Evolutionary conservation across 2,329 filamentous ascomycete species (phyloP), one percentile per base, ranked within the genome.

Genomic region (Fusarium caatingaense): DNA sequence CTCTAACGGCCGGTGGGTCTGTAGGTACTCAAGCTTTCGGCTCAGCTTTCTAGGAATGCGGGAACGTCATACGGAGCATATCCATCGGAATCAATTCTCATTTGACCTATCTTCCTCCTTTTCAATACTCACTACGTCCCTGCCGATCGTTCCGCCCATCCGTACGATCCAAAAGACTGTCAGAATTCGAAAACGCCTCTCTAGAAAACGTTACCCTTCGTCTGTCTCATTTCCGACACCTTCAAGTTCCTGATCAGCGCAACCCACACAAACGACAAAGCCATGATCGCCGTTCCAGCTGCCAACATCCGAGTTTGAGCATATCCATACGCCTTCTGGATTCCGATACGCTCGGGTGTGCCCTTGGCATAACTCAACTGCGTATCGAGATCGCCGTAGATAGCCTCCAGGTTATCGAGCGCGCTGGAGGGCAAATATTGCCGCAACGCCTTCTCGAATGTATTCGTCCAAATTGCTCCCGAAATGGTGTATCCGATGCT

Each of bases 401-500:
- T 64, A 6, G 40, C 7, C 4, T 27, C 40, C 27, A 64, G 18
- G 6, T 58, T 42, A 0, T 51, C 60, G 10, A 64, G 40, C 1
- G 62, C 62, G 15, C 53, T 64, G 0, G 46, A 5, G 7, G 62
- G 62, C 0, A 64, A 15, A 2, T 47, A 64, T 8, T 37, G 34
- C 2, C 9, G 27, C 5, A 64, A 4, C 1, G 62, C 62, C 1
- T 64, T 64, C 9, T 64, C 60, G 30, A 83, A 82, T 0, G 77
- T 80, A 57, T 83, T 82, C 2, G 80, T 83, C 81, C 81, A 83
- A 61, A 83, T 81, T 0, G 80, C 67, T 1, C 80, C 80, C 1
- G 80, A 80, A 27, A 83, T 82, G 2, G 81, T 80, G 45, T 80
- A 78, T 47, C 84, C 84, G 11, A 85, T 78, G 15, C 83, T 81